Percentiles rank a stretch among this genome's conserved stretches.
These are phyloP conservation scores for Tephrocybe sp. DNA, from an alignment of 768 basidiomycete species.

Conservation along the genomic window DNA sequence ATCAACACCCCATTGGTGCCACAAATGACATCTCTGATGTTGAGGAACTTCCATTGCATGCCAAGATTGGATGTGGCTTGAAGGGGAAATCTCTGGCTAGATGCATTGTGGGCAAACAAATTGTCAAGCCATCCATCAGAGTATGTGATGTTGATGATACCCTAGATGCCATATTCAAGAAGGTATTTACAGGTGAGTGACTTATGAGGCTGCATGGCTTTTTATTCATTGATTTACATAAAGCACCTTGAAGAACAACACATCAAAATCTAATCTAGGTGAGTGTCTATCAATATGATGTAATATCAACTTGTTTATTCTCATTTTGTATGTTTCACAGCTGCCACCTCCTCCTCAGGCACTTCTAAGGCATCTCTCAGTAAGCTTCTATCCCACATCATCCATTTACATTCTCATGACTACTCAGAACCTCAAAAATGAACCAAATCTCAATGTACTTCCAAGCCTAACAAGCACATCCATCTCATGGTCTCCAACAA, in stretches of 20 bases:
- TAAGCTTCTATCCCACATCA: too few relatives aligned
- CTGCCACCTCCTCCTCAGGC: background rate
- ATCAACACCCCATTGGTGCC: background rate
- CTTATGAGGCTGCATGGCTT: background rate
- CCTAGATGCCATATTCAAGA: background rate
- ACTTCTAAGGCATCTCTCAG: too few relatives aligned
- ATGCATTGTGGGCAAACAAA: conserved; percentile 10
- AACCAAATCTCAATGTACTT: too few relatives aligned
- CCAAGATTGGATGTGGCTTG: background rate
- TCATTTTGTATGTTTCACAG: background rate
- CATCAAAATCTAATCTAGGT: background rate
- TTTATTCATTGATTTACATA: background rate
- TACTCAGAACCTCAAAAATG: too few relatives aligned
- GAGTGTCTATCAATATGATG: background rate
- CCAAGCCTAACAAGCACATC: too few relatives aligned
- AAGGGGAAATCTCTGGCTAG: conserved; percentile 14
- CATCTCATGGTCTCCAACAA: too few relatives aligned
- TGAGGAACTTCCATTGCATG: background rate
- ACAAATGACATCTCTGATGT: background rate
- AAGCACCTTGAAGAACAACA: background rate
- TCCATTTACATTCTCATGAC: too few relatives aligned
- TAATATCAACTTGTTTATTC: background rate
- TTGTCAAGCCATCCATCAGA: conserved; percentile 11
- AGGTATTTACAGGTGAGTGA: background rate
- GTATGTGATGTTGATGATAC: background rate